Evolutionary conservation across 1,139 yeast species (phyloP), one percentile per base, ranked within the genome.

Genomic region (Arxiozyma slooffiae): DNA sequence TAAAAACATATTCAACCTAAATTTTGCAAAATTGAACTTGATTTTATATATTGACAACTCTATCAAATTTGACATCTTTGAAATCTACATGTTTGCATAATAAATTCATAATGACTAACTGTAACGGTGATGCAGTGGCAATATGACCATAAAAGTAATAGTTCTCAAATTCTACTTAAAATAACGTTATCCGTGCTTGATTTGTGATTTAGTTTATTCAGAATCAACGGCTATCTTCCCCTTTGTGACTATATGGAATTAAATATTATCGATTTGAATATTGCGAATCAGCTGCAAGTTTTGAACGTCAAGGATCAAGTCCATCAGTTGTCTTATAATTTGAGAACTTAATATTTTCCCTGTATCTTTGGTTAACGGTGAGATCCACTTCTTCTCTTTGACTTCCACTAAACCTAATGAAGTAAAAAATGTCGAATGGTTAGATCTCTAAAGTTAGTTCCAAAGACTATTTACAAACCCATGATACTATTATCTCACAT

Each of bases 241-340:
- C n/a, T n/a, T 30, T 94, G 96, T 49, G 94, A 87, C 60, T 94
- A 85, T 55, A 75, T 78, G 49, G 79, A 80, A 54, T 71, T 85
- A 50, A 72, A 74, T 9, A 60, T 87, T 1, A 70, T 85, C 3
- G 82, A 79, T 54, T 60, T 77, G 18, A 69, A 67, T n/a, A 73
- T 74, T 41, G 59, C 61, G 14, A 63, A 69, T 2, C 61, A 67
- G 24, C 69, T 67, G 37, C 53, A 55, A 24, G 52, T 52, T 3
- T 58, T 81, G 21, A 62, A 69, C 14, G 61, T 78, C 7, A 72
- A 75, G 6, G 87, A 80, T 56, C 85, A 78, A 65, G 71, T 83
- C 38, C 75, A 78, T 40, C 78, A 78, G 48, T 63, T 87, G 34
- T 71, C 88, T 0, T 88, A 82, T 62, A 82, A 80, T 61, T 70